A percentile compares a stretch with the other conserved stretches of the same genome.
Conservation (phyloP, 148 eudicot species). For the Diospyros lotus region DNA sequence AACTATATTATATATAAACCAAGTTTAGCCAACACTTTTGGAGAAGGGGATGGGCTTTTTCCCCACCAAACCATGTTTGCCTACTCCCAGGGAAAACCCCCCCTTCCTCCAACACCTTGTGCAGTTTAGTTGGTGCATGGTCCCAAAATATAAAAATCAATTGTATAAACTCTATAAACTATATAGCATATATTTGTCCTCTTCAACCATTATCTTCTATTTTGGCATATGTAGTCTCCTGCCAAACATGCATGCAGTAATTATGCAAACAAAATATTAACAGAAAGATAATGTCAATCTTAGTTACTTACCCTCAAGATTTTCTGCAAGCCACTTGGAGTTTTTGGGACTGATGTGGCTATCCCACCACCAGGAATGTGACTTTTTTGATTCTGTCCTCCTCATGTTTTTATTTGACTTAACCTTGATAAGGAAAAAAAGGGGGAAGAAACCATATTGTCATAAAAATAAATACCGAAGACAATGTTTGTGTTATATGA, state of each 20-base stretch:
- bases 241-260: neutral
- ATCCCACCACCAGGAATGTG: constrained; percentile 91
- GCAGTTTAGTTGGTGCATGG: too few relatives aligned
- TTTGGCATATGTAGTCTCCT: neutral
- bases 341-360: constrained; percentile 72
- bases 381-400: constrained; percentile 43
- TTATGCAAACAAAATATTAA: neutral
- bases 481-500: neutral
- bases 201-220: neutral
- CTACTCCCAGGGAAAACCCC: too few relatives aligned
- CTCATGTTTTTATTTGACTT: constrained; percentile 23
- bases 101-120: too few relatives aligned
- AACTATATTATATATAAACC: too few relatives aligned
- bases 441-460: neutral
- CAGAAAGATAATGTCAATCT: constrained; percentile 2
- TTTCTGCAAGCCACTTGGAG: constrained; percentile 74
- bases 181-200: neutral
- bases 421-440: constrained; percentile 16
- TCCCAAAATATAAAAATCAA: too few relatives aligned
- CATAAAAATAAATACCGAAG: neutral
- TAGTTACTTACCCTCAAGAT: constrained; percentile 62
- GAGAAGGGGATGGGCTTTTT: too few relatives aligned
- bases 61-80: too few relatives aligned
- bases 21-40: too few relatives aligned
- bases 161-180: too few relatives aligned